Base-by-base conservation (phyloP, 2,329 filamentous ascomycete genomes). In the Mycosphaerella sp. region DNA sequence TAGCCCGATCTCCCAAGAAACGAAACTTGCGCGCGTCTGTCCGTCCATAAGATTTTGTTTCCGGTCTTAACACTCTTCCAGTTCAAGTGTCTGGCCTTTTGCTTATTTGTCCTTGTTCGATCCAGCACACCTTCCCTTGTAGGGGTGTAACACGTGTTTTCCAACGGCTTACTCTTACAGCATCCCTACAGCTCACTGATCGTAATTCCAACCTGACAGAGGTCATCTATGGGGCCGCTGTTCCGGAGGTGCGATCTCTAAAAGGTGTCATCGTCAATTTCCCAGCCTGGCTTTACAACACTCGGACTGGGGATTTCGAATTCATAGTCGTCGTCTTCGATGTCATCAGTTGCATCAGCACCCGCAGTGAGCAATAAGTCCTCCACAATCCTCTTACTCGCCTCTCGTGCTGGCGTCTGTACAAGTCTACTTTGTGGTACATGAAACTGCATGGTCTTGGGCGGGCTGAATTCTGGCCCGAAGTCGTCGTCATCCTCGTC, bases 371-470 rank as follows among this genome's bases (percentile, higher is more conserved):
- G 70, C 6, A 93, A 72, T 42, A 94, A 79, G 63, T 91, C 86
- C 46, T 89, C 85, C 0, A 94, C 87, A 53, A 94, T 91, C 50
- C 82, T 79, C 66, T 79, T 85, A 63, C 86, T 90, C 3, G 88
- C 88, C 68, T 93, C 87, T 49, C 85, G 80, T 27, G 88, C 87
- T 56, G 87, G 88, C 43, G 88, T 94, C 67, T 90, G 87, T 66
- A 91, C 69, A 17, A 94, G 71, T 64, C 86, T 84, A 36, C 83
- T 86, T 47, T 85, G 85, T 44, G 86, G 86, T 42, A 94, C 71
- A 40, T 86, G 84, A 68, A 94, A 94, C 64, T 90, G 86, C 54
- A 94, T 90, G 9, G 88, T 93, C 75, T 97, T 97, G 0, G 93
- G 93, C 25, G 93, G 93, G 64, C 88, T 95, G 42, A 79, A 69